Evolutionary conservation across 2,329 filamentous ascomycete species (phyloP), one percentile per base, ranked within the genome.

Genomic region (Diaporthe citri): DNA sequence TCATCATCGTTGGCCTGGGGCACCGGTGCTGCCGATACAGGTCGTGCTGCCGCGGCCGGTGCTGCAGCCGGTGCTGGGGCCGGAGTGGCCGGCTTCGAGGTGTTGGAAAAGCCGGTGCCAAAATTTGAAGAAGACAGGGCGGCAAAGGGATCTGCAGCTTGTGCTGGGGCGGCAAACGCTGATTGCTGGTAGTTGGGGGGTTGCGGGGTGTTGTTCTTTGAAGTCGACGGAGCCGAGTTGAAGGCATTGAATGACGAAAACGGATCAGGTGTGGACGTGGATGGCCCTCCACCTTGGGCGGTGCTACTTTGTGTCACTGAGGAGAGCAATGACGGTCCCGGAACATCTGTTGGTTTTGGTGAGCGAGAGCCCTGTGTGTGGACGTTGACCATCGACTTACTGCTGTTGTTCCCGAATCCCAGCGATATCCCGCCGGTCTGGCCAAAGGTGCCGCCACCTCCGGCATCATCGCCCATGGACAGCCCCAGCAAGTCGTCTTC

Each of bases 401-500:
- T 93, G 75, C 89, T 88, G 79, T 94, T 93, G 76, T 89, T 90
- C 74, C 93, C 92, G 80, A 94, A 93, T 8, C 95, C 96, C 25
- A 98, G 88, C 5, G 95, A 93, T 77, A 98, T 97, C 69, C 93
- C 93, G 62, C 96, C 96, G 8, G 92, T 91, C 80, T 94, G 91
- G 17, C 94, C 93, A 80, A 92, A 96, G 73, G 85, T 88, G 76
- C 82, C 82, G 48, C 52, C 39, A 60, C 59, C 62, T 9, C 69
- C 56, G 25, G 59, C 75, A 6, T 89, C 88, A 74, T 94, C 92
- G 66, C 92, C 92, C 80, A 99, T 90, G 55, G 95, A 97, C 57
- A 99, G 86, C 0, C 97, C 97, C 6, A 99, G 88, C 10, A 99
- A 87, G 81, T 99, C 97, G 82, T 97, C 96, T 81, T 98, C 96